Percentiles rank a stretch among this genome's conserved stretches.
These are phyloP conservation scores for Coprinopsis marcescibilis DNA, from an alignment of 768 basidiomycete species.

Conservation along the genomic window DNA sequence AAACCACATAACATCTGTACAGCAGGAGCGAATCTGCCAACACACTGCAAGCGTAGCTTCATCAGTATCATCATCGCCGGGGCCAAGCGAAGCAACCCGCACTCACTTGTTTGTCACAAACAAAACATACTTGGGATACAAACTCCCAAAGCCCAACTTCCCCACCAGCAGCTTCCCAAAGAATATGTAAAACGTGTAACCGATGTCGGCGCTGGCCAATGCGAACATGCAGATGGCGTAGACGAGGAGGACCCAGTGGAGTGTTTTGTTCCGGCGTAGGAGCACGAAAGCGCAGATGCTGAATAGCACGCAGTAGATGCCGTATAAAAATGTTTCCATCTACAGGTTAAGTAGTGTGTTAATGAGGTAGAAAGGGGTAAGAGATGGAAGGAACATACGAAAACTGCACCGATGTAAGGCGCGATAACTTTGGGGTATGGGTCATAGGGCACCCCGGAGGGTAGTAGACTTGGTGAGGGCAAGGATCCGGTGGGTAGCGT, in stretches of 20 bases:
- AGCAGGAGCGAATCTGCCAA: slow-evolving; percentile 15
- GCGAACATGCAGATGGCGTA: slow-evolving; percentile 31
- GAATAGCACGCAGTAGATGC: slow-evolving; percentile 33
- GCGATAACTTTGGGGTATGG: background rate
- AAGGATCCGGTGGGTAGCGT: background rate
- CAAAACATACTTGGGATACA: slow-evolving; percentile 29
- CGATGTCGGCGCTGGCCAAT: slow-evolving; percentile 28
- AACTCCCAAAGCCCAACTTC: slow-evolving; percentile 13
- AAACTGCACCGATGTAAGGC: slow-evolving; percentile 7
- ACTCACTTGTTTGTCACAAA: slow-evolving; percentile 36
- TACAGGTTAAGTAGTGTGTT: background rate
- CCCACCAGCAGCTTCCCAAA: slow-evolving; percentile 20
- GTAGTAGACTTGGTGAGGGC: background rate
- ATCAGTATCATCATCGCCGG: background rate
- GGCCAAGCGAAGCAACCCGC: background rate
- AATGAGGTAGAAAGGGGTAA: background rate
- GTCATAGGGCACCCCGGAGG: background rate
- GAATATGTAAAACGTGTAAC: slow-evolving; percentile 27
- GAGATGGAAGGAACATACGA: background rate
- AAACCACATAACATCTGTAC: slow-evolving; percentile 35
- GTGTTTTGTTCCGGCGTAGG: slow-evolving; percentile 17
- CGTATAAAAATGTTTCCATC: slow-evolving; percentile 11
- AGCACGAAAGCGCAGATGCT: slow-evolving; percentile 30
- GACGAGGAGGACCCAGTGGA: slow-evolving; percentile 25
- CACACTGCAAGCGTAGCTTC: slow-evolving; percentile 1